Evolutionary conservation across 1,284 basidiomycete genomes (phyloP), one percentile per base, ranked within the genome.

Genomic region (Melampsora americana): DNA sequence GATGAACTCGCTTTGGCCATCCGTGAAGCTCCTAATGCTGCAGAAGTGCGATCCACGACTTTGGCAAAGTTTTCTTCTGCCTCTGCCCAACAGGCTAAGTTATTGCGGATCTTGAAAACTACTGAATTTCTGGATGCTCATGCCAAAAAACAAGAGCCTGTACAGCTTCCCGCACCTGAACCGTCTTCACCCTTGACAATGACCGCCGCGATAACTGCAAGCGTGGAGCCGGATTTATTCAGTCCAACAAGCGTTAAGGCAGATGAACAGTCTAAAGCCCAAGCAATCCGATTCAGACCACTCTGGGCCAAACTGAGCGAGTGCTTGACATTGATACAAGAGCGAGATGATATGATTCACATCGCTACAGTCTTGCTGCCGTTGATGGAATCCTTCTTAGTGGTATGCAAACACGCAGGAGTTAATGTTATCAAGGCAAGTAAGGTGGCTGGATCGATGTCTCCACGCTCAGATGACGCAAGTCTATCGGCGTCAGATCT

Each of bases 321-420:
- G 79, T 95, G 93, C 81, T 86, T 98, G 42, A 88, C 88, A 0
- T 85, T 90, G 67, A 90, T 96, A 73, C 92, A 93, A 81, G 88
- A 90, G 78, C 89, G 89, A 78, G 86, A 89, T 0, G 89, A 91
- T 79, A 89, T 90, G 65, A 91, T 92, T 78, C 91, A 95, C 81
- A 89, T 95, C 67, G 91, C 92, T 1, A 94, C 92, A 0, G 92
- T 95, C 28, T 85, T 97, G 0, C 85, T 97, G 23, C 95, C 94
- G 14, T 85, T 96, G 46, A 95, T 97, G 78, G 94, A 97, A 83
- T 89, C 93, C 0, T 85, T 99, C 78, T 97, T 99, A 93, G 95
- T 99, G 0, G 92, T 99, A 32, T 97, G 93, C 87, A 97, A 97
- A 83, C 93, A 96, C 82, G 92, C 91, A 59, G 89, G 56, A 12